Evolutionary conservation across 139 green algal genomes (phyloP).

Genomic region (Chlorella ohadii): DNA sequence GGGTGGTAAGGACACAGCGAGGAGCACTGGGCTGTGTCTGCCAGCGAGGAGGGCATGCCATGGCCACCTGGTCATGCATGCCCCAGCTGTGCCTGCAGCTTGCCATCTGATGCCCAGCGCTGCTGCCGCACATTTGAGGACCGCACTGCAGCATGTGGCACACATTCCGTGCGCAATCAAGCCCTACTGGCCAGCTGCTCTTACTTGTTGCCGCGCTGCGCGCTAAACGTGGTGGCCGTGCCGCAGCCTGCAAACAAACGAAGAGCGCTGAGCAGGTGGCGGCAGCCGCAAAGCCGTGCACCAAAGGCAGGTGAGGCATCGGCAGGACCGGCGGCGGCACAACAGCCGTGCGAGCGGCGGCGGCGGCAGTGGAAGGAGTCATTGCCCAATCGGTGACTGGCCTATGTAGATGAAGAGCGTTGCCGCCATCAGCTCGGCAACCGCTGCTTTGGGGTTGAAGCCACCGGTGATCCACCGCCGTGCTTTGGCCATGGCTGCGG

Average conservation of each 20-base stretch:
- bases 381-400: too few relatives aligned
- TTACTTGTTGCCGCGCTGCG: not conserved
- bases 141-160: too few relatives aligned
- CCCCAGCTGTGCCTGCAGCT: too few relatives aligned
- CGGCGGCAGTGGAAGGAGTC: not conserved
- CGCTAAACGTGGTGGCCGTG: conserved; percentile 6
- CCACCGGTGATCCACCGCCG: too few relatives aligned
- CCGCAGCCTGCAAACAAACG: not conserved
- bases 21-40: too few relatives aligned
- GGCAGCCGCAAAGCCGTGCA: too few relatives aligned
- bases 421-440: not conserved
- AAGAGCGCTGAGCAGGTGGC: not conserved
- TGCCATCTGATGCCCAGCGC: too few relatives aligned
- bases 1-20: too few relatives aligned
- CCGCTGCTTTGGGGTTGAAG: not conserved
- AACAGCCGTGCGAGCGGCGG: not conserved
- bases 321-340: not conserved
- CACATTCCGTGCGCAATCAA: not conserved
- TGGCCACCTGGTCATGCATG: too few relatives aligned
- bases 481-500: too few relatives aligned
- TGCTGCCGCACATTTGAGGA: too few relatives aligned
- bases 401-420: conserved; percentile 19
- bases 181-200: not conserved
- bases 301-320: not conserved
- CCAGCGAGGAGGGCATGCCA: too few relatives aligned